A percentile compares a stretch with the other conserved stretches of the same genome.
Conservation (phyloP, 345 rosid species). For the Moricandia arvensis region DNA sequence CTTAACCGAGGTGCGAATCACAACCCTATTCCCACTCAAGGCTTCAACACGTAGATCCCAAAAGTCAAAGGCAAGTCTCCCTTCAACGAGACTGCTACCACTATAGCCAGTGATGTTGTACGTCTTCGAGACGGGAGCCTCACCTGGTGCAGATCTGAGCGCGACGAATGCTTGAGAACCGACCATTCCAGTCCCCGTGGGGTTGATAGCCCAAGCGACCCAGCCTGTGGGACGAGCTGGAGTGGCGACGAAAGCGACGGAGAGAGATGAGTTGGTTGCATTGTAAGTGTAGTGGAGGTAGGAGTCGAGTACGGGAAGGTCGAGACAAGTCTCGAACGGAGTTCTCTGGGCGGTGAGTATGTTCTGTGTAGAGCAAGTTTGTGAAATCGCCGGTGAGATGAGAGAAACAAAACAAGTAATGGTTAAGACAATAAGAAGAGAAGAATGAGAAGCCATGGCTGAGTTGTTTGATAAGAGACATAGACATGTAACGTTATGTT, state of each 20-base stretch:
- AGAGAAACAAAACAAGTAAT: slow-evolving; percentile 31
- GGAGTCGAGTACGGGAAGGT: slow-evolving; percentile 51
- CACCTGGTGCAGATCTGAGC: slow-evolving; percentile 37
- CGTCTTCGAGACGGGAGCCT: slow-evolving; percentile 37
- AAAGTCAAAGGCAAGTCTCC: slow-evolving; percentile 47
- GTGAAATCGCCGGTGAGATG: slow-evolving; percentile 49
- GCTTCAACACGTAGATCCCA: slow-evolving; percentile 57
- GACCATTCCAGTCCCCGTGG: slow-evolving; percentile 46
- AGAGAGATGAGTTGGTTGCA: slow-evolving; percentile 68
- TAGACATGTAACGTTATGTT: neutral
- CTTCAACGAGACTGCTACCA: slow-evolving; percentile 13
- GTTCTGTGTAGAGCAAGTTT: slow-evolving; percentile 55
- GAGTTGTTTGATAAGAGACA: slow-evolving; percentile 6
- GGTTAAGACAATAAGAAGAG: slow-evolving; percentile 1
- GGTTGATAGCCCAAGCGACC: slow-evolving; percentile 84
- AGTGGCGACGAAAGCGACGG: slow-evolving; percentile 64
- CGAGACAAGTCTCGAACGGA: slow-evolving; percentile 44
- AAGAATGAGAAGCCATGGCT: slow-evolving; percentile 21
- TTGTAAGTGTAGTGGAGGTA: slow-evolving; percentile 73
- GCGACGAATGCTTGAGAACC: slow-evolving; percentile 76
- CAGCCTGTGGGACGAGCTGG: slow-evolving; percentile 55
- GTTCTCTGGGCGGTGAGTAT: slow-evolving; percentile 24
- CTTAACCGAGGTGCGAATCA: slow-evolving; percentile 53
- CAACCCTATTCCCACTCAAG: slow-evolving; percentile 18
- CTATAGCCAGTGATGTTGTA: slow-evolving; percentile 48